Evolutionary conservation across 192 early-diverging fungal genomes (phyloP), one percentile per base, ranked within the genome.

Genomic region (Neocallimastix lanati): DNA sequence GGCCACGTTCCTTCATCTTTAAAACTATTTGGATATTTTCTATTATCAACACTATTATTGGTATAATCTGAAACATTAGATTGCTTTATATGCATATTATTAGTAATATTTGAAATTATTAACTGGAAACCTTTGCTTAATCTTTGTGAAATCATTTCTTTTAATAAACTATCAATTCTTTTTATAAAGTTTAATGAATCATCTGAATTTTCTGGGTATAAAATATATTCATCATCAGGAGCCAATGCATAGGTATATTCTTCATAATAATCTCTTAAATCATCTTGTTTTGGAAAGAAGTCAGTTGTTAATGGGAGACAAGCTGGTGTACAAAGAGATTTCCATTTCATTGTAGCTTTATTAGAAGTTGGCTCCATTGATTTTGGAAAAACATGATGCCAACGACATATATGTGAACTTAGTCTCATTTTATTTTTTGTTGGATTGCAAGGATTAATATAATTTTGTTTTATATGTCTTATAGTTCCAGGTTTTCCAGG

Each of bases 251-350:
- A 94, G 67, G 88, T 91, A 82, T 93, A 93, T 80, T 94, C 89
- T n/a, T 86, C 82, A 84, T 95, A 98, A 15, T 87, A 83, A 12
- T 85, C 82, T 36, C 81, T 80, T 0, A 96, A 83, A 78, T 96
- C 92, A 78, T 93, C 90, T 12, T 79, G 80, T 5, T 93, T 86
- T 16, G 91, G 93, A 78, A 92, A 91, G 77, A 88, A 96, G 80
- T 97, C 94, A 0, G 94, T 96, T 1, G 95, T 96, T 67, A 99
- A 83, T 13, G 97, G 97, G 40, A 99, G 84, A 82, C 93, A 95
- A 16, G 96, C 97, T 0, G 97, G 97, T 15, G 94, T 96, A 79
- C 90, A 93, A 28, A 99, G 80, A 7, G 96, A 96, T 77, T 90
- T 91, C 97, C 97, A 99, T 76, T 96, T 86, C 27, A 91, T 86